Evolutionary conservation across 305 asterid genomes (phyloP).

Genomic region (Petunia hybrid): DNA sequence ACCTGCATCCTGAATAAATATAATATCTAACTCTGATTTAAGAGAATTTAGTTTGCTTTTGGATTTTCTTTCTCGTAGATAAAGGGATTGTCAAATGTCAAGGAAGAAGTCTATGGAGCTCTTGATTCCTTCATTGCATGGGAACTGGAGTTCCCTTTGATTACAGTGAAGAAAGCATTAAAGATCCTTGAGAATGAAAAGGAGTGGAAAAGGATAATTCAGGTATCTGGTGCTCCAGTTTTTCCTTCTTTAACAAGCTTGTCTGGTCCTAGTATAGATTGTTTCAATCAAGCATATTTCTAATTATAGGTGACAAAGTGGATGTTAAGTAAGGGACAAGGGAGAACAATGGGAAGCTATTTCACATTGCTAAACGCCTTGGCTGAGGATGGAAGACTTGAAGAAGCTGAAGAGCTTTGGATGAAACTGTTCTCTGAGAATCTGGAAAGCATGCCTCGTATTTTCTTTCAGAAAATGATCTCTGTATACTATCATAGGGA

Average conservation of each 20-base stretch:
- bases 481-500: constrained; percentile 68
- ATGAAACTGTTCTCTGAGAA: constrained; percentile 68
- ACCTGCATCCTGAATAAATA: constrained; percentile 10
- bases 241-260: constrained; percentile 13
- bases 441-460: constrained; percentile 89
- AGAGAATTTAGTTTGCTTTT: constrained; percentile 18
- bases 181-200: constrained; percentile 79
- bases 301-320: constrained; percentile 77
- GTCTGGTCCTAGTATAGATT: constrained; percentile 3
- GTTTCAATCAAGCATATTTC: constrained; percentile 5
- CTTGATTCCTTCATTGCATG: constrained; percentile 96
- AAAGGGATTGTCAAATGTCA: constrained; percentile 86
- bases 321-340: constrained; percentile 99
- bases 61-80: constrained; percentile 50
- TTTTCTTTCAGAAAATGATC: constrained; percentile 86
- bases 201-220: constrained; percentile 92
- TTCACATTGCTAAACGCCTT: constrained; percentile 72
- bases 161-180: constrained; percentile 89
- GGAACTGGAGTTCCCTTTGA: constrained; percentile 92
- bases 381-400: constrained; percentile 79
- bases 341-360: constrained; percentile 94
- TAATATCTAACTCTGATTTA: neutral
- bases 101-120: constrained; percentile 94
- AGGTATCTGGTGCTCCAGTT: constrained; percentile 53
- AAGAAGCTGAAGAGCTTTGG: constrained; percentile 94